phyloP scores from a whole-genome alignment of 1,284 basidiomycete genomes.

The Pseudozyma tsukubaensis region DNA sequence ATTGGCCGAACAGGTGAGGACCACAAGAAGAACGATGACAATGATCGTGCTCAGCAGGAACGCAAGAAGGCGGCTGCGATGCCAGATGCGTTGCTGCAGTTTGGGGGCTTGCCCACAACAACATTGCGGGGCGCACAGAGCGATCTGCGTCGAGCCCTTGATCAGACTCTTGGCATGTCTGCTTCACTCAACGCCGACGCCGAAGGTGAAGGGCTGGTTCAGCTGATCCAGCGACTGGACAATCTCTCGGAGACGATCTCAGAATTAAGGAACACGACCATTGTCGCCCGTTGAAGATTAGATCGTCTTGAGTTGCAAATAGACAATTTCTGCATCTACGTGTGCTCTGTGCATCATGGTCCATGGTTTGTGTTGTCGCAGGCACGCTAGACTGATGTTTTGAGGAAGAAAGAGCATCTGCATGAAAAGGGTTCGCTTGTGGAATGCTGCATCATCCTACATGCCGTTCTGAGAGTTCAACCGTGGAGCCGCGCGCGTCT shows the following conservation, averaged over 20 bases:
- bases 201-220: conserved; percentile 9
- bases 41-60: background rate
- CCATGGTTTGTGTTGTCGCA: no score
- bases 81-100: conserved; percentile 45
- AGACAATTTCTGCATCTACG: no score
- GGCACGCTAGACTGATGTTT: no score
- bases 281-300: no score
- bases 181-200: background rate
- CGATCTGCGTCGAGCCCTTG: conserved; percentile 30
- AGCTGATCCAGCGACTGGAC: conserved; percentile 18
- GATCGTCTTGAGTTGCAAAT: no score
- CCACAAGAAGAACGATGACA: background rate
- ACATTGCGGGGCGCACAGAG: conserved; percentile 42
- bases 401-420: no score
- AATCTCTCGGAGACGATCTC: conserved; percentile 9
- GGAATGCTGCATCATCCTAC: no score
- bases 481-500: no score
- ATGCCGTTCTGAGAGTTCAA: no score
- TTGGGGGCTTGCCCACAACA: conserved; percentile 44
- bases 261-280: background rate
- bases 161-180: conserved; percentile 14
- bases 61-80: background rate
- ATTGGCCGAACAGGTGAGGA: background rate
- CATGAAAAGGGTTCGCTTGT: no score
- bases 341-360: no score